phyloP scores from a whole-genome alignment of 2,329 filamentous ascomycete species.

The Neofusicoccum sp. region DNA sequence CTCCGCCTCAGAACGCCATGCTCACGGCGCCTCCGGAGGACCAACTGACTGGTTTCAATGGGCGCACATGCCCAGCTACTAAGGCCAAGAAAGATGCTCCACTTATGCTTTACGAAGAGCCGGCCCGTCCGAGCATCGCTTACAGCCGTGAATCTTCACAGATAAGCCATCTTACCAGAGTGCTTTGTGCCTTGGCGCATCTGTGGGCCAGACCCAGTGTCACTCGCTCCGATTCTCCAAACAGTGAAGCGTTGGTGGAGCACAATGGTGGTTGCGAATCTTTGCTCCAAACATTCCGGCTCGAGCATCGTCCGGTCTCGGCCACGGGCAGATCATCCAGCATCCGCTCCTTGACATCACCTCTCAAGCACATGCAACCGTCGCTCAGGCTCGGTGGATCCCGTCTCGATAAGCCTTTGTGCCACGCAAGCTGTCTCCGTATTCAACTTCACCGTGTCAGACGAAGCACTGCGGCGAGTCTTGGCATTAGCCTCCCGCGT shows the following conservation, averaged over 20 bases:
- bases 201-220: too few species aligned
- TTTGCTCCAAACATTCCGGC: too few species aligned
- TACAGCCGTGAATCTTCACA: too few species aligned
- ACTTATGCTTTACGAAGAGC: neutral
- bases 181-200: too few species aligned
- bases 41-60: too few species aligned
- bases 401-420: neutral
- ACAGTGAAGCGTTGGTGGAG: neutral
- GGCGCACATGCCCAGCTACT: neutral
- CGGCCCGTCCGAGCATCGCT: too few species aligned
- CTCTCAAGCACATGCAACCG: neutral
- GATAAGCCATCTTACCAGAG: neutral
- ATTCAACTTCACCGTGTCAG: too few species aligned
- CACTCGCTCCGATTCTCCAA: constrained; percentile 1
- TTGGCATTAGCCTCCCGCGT: too few species aligned
- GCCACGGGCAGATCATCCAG: neutral
- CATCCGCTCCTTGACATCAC: neutral
- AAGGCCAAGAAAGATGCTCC: neutral
- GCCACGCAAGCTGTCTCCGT: too few species aligned
- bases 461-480: too few species aligned
- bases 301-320: neutral
- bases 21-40: too few species aligned
- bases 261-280: neutral
- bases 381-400: neutral
- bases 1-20: too few species aligned